These are phyloP conservation scores for Apocynum venetum DNA, from an alignment of 257 asterid species.

Conservation along the genomic window DNA sequence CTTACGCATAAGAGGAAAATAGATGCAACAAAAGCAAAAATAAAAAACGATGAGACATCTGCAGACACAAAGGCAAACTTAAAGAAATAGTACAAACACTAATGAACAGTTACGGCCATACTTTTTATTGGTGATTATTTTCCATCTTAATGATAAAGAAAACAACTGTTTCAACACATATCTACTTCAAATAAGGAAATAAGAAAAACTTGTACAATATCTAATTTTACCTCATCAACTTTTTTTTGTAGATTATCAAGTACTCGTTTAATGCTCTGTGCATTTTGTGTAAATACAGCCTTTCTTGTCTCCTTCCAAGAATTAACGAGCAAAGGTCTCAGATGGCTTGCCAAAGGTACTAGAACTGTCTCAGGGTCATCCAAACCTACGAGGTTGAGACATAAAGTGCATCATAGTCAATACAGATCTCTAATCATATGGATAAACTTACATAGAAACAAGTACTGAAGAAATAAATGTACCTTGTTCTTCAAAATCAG, in stretches of 20 bases:
- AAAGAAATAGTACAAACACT: background rate
- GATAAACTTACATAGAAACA: background rate
- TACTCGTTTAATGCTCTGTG: constrained; percentile 71
- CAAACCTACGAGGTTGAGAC: constrained; percentile 39
- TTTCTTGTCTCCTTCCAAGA: constrained; percentile 81
- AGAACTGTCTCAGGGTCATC: constrained; percentile 77
- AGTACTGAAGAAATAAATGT: background rate
- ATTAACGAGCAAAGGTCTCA: constrained; percentile 87
- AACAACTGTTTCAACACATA: background rate
- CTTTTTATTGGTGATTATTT: background rate
- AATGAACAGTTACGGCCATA: background rate
- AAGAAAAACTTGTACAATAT: constrained; percentile 11
- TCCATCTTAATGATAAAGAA: background rate
- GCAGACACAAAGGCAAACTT: background rate
- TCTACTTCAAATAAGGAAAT: background rate
- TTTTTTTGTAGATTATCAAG: constrained; percentile 78
- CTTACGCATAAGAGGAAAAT: background rate
- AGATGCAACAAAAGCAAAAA: background rate
- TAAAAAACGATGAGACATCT: background rate
- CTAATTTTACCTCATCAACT: constrained; percentile 78
- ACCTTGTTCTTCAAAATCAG: constrained; percentile 94
- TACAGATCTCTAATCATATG: constrained; percentile 10
- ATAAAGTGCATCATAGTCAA: constrained; percentile 19
- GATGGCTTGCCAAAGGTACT: constrained; percentile 65
- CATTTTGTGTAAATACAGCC: constrained; percentile 78